A percentile compares a stretch with the other conserved stretches of the same genome.
Conservation (phyloP, 1,284 basidiomycete species). For the Termitomyces sp. region DNA sequence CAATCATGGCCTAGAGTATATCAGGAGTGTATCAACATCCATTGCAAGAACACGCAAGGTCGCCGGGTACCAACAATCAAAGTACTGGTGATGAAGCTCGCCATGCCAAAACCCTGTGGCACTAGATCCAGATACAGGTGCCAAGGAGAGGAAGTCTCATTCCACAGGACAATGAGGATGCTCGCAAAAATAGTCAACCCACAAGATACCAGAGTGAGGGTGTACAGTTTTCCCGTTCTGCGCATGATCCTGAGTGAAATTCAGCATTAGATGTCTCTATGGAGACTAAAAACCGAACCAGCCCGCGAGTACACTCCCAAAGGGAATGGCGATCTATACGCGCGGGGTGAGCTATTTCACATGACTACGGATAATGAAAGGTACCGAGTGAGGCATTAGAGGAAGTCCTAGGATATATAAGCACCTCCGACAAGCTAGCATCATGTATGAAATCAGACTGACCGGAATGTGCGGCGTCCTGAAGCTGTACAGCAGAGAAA, state of each 20-base stretch:
- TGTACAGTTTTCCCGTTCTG: constrained; percentile 76
- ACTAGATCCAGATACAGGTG: constrained; percentile 76
- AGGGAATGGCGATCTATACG: constrained; percentile 64
- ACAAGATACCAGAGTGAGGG: constrained; percentile 60
- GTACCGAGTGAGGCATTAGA: constrained; percentile 82
- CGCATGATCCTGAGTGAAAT: constrained; percentile 64
- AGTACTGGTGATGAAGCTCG: constrained; percentile 78
- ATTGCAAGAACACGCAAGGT: constrained; percentile 8
- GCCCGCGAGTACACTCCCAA: constrained; percentile 80
- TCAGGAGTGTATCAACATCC: constrained; percentile 12
- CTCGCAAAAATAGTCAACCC: constrained; percentile 51
- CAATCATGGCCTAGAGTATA: constrained; percentile 70
- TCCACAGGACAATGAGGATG: constrained; percentile 57
- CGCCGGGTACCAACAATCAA: constrained; percentile 51
- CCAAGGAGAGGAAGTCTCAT: constrained; percentile 52
- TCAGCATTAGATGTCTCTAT: constrained; percentile 13
- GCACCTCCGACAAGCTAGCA: constrained; percentile 15
- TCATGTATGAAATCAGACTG: constrained; percentile 24
- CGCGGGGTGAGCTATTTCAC: constrained; percentile 14
- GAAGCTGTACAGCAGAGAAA: constrained; percentile 80
- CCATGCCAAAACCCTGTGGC: constrained; percentile 79
- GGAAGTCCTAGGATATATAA: constrained; percentile 51
- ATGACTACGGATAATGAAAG: constrained; percentile 24
- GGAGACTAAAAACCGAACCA: constrained; percentile 45
- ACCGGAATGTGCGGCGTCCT: constrained; percentile 71